phyloP scores from a whole-genome alignment of 805 yeast genomes.

The Debaryomyces tyrocola region DNA sequence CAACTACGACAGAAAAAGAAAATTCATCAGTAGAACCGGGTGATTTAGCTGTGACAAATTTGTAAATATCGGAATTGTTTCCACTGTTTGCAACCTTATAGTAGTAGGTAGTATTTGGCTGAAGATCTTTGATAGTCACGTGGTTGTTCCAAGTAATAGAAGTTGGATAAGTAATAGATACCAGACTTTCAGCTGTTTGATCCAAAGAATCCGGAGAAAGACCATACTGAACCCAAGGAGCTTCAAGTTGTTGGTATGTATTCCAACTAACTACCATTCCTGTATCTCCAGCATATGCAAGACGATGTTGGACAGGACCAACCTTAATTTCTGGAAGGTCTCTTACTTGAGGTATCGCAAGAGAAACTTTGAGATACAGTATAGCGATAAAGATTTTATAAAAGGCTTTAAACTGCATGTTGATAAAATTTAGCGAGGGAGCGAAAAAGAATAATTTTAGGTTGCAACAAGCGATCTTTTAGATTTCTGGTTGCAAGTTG shows the following conservation, averaged over 20 bases:
- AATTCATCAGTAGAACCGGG: slow-evolving; percentile 10
- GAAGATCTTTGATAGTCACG: slow-evolving; percentile 10
- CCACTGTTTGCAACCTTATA: slow-evolving; percentile 9
- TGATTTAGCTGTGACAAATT: slow-evolving; percentile 11
- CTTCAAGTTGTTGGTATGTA: slow-evolving; percentile 7
- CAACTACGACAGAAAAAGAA: slow-evolving; percentile 11
- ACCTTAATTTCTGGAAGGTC: slow-evolving; percentile 2
- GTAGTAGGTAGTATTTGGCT: slow-evolving; percentile 13
- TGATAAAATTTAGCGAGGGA: too few relatives aligned
- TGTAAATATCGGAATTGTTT: slow-evolving; percentile 3
- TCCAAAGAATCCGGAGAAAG: slow-evolving; percentile 5
- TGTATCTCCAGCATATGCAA: slow-evolving; percentile 8
- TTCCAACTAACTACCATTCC: slow-evolving; percentile 15
- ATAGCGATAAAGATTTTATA: background rate
- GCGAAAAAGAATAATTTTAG: too few relatives aligned
- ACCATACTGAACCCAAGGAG: slow-evolving; percentile 12
- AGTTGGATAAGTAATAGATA: slow-evolving; percentile 11
- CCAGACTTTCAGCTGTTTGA: slow-evolving; percentile 8
- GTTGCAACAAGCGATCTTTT: background rate
- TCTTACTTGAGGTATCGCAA: background rate
- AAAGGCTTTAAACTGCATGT: slow-evolving; percentile 4
- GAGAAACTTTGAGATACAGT: background rate
- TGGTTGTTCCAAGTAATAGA: slow-evolving; percentile 15
- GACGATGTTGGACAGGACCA: slow-evolving; percentile 11
- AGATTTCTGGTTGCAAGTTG: background rate